phyloP scores from a whole-genome alignment of 805 yeast species.

The Metschnikowia aberdeeniae region DNA sequence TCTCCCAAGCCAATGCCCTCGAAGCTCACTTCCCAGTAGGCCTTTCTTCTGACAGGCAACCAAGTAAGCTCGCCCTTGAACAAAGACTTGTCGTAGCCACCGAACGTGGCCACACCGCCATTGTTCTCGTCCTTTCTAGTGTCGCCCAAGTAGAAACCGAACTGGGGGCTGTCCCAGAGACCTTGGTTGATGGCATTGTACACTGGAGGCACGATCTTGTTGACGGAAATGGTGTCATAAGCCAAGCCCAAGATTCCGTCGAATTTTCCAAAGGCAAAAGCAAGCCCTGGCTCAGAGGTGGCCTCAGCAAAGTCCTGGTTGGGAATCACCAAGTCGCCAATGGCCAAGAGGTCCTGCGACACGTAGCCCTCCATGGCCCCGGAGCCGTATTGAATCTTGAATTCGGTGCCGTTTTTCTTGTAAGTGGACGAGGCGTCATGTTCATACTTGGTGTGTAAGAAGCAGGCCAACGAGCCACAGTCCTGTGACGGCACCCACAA shows the following conservation, averaged over 20 bases:
- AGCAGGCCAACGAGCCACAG: conserved; percentile 93
- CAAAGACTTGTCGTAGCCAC: conserved; percentile 80
- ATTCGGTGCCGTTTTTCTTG: conserved; percentile 80
- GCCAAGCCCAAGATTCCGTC: conserved; percentile 97
- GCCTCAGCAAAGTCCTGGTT: conserved; percentile 96
- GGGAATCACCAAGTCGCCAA: conserved; percentile 83
- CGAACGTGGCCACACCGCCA: conserved; percentile 93
- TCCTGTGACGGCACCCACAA: conserved; percentile 92
- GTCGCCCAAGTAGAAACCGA: conserved; percentile 89
- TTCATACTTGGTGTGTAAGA: conserved; percentile 87
- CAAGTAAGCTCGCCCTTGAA: conserved; percentile 83
- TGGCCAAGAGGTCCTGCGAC: conserved; percentile 74
- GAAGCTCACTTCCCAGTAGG: conserved; percentile 97
- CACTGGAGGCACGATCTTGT: conserved; percentile 88
- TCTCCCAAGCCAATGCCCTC: conserved; percentile 89
- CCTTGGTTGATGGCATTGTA: conserved; percentile 84
- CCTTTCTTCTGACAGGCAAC: conserved; percentile 98
- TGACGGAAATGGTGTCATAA: conserved; percentile 85
- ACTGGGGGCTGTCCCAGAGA: conserved; percentile 76
- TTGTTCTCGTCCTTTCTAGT: conserved; percentile 56
- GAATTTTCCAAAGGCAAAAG: conserved; percentile 97
- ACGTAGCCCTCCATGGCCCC: conserved; percentile 91
- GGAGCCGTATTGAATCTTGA: conserved; percentile 85
- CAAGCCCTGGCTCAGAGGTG: conserved; percentile 94
- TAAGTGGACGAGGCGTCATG: conserved; percentile 78